A percentile compares a stretch with the other conserved stretches of the same genome.
phyloP scores from a whole-genome alignment of 352 stramenopile species.

The Aphanomyces astaci region DNA sequence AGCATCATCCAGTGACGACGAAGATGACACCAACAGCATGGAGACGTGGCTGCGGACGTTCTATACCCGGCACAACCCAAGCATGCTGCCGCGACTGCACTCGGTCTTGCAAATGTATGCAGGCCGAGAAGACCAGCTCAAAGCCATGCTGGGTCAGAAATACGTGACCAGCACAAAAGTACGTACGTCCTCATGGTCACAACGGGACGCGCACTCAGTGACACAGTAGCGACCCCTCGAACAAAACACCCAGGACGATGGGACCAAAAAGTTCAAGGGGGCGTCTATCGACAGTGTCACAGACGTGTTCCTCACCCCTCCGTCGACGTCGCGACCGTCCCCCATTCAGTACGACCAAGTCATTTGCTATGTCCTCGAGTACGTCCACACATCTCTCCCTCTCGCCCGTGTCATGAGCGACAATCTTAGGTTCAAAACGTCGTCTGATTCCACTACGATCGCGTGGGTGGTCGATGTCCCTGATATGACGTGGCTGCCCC shows the following conservation, averaged over 20 bases:
- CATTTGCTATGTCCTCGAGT: constrained; percentile 39
- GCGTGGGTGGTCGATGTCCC: constrained; percentile 49
- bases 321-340: neutral
- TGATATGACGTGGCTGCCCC: constrained; percentile 2
- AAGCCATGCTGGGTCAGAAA: constrained; percentile 50
- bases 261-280: neutral
- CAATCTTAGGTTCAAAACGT: constrained; percentile 28
- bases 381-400: neutral
- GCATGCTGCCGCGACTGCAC: constrained; percentile 39
- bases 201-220: too few relatives aligned
- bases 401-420: too few relatives aligned
- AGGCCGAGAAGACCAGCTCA: constrained; percentile 51
- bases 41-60: constrained; percentile 47
- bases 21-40: constrained; percentile 20
- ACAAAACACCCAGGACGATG: neutral
- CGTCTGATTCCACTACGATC: constrained; percentile 31
- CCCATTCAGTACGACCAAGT: neutral
- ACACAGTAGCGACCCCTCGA: too few relatives aligned
- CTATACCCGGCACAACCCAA: constrained; percentile 45
- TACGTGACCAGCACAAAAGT: too few relatives aligned
- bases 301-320: neutral
- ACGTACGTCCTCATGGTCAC: too few relatives aligned
- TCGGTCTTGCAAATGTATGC: constrained; percentile 52
- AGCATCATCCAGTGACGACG: neutral
- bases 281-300: neutral